These are phyloP conservation scores for Diaporthe aspalathi DNA, from an alignment of 2,329 filamentous ascomycete species.

Conservation along the genomic window DNA sequence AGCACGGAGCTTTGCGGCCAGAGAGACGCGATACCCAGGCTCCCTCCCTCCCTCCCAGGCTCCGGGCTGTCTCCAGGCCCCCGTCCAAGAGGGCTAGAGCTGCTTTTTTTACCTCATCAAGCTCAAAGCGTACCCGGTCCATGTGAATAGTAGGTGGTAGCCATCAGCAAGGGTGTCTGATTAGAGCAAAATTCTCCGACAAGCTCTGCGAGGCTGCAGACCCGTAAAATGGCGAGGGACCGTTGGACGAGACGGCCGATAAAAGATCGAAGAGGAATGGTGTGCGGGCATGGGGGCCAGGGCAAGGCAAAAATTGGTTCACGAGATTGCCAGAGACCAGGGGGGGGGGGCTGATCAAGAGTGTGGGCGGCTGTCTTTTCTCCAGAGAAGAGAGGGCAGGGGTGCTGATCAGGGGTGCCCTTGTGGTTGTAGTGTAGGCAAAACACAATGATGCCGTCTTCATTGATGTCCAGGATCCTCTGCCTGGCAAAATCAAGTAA, in stretches of 20 bases:
- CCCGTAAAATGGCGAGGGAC: conserved; percentile 59
- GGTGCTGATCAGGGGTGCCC: conserved; percentile 35
- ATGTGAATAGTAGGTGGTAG: conserved; percentile 47
- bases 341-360: conserved; percentile 41
- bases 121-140: conserved; percentile 43
- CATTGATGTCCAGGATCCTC: conserved; percentile 28
- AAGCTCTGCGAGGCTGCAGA: conserved; percentile 50
- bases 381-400: conserved; percentile 35
- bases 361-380: conserved; percentile 37
- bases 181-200: conserved; percentile 60
- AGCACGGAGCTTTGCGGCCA: conserved; percentile 12
- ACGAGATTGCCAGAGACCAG: conserved; percentile 58
- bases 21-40: conserved; percentile 12
- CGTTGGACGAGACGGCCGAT: conserved; percentile 58
- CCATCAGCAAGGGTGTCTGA: conserved; percentile 54
- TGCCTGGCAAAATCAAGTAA: conserved; percentile 32
- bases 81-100: conserved; percentile 16
- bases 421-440: conserved; percentile 31
- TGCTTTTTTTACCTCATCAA: conserved; percentile 35
- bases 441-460: conserved; percentile 34
- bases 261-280: conserved; percentile 54
- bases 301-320: conserved; percentile 55
- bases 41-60: conserved; percentile 24
- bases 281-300: conserved; percentile 48
- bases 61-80: neutral